A percentile compares a stretch with the other conserved stretches of the same genome.
These are phyloP conservation scores for Russula brevipes DNA, from an alignment of 768 basidiomycete genomes.

Conservation along the genomic window DNA sequence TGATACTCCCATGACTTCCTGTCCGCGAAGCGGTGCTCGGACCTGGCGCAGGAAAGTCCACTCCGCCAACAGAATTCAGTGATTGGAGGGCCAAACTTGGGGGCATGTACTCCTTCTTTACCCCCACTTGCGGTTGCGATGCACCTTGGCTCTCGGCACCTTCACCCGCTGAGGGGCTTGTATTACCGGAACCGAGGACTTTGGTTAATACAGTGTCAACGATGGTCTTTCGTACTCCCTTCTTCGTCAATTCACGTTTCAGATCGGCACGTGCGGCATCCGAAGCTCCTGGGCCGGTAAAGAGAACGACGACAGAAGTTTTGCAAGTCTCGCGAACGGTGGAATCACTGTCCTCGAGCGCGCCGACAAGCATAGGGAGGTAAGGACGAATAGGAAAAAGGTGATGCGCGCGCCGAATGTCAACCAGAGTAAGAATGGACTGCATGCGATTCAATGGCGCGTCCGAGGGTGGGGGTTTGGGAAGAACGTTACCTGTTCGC, in stretches of 20 bases:
- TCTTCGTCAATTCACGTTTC: constrained; percentile 86
- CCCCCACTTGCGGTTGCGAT: constrained; percentile 28
- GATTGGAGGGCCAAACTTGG: constrained; percentile 63
- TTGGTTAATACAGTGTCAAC: constrained; percentile 72
- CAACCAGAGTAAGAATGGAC: constrained; percentile 61
- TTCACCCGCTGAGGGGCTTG: constrained; percentile 43
- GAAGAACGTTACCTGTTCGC: constrained; percentile 68
- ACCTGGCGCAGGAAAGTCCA: constrained; percentile 26
- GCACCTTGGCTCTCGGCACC: constrained; percentile 58
- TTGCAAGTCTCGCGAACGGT: constrained; percentile 85
- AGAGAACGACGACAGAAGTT: constrained; percentile 75
- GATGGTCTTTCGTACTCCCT: constrained; percentile 81
- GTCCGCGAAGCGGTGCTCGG: constrained; percentile 38
- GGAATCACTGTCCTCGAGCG: constrained; percentile 86
- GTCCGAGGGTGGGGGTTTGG: constrained; percentile 35
- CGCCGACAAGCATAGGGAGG: constrained; percentile 71
- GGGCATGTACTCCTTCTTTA: constrained; percentile 61
- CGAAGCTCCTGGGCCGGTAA: constrained; percentile 75
- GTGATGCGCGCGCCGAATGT: constrained; percentile 64
- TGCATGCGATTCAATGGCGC: constrained; percentile 15
- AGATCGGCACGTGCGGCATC: constrained; percentile 88
- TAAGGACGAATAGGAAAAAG: constrained; percentile 79
- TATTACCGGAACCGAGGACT: constrained; percentile 45
- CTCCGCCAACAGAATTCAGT: constrained; percentile 38
- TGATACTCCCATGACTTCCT: constrained; percentile 46